Percentiles rank a stretch among this genome's conserved stretches.
phyloP scores from a whole-genome alignment of 306 rosid species.

The Boehmeria nivea region DNA sequence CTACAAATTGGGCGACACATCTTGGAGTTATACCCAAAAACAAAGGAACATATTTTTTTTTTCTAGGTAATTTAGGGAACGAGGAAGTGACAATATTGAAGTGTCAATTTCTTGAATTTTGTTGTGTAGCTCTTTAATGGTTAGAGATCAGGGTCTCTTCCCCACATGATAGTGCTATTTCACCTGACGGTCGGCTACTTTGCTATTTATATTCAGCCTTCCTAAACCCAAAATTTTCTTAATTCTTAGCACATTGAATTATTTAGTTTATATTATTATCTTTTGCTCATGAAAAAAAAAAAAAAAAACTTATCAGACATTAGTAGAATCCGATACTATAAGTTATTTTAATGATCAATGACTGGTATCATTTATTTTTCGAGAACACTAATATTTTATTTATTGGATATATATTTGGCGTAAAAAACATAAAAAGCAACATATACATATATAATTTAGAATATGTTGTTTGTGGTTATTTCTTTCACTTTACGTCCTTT shows the following conservation, averaged over 20 bases:
- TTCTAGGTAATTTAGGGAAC: neutral
- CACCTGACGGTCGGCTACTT: constrained; percentile 22
- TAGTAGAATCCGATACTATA: too few relatives aligned
- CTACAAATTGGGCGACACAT: constrained; percentile 3
- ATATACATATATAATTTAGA: neutral
- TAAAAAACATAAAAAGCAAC: neutral
- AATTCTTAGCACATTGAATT: too few relatives aligned
- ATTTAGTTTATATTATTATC: too few relatives aligned
- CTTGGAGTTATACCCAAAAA: neutral
- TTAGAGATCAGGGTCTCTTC: constrained; percentile 7
- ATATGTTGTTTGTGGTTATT: neutral
- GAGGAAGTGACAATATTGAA: neutral
- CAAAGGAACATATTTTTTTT: neutral
- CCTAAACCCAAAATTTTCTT: too few relatives aligned
- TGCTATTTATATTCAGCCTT: neutral
- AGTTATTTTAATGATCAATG: too few relatives aligned
- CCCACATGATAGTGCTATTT: constrained; percentile 28
- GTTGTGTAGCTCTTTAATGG: constrained; percentile 7
- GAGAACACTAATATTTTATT: too few relatives aligned
- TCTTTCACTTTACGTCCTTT: neutral
- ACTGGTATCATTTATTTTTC: too few relatives aligned
- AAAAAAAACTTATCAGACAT: too few relatives aligned
- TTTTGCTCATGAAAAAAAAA: too few relatives aligned
- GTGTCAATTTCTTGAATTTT: constrained; percentile 2
- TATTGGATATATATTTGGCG: neutral